Evolutionary conservation across 179 eudicot species (phyloP), one percentile per base, ranked within the genome.

Genomic region (Monotropa hypopitys): DNA sequence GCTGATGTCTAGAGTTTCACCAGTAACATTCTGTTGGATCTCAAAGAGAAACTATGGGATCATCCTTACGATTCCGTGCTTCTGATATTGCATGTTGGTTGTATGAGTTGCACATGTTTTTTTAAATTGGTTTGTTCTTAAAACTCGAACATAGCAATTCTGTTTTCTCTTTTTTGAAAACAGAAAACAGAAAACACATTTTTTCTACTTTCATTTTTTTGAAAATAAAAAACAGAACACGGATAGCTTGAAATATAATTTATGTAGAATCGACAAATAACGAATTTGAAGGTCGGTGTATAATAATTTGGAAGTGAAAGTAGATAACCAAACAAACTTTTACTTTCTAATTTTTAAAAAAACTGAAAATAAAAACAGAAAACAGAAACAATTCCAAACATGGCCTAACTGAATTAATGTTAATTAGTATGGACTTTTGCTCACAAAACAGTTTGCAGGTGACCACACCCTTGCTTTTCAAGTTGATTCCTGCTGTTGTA

Each of bases 381-480:
- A n/a, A n/a, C n/a, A n/a, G n/a, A n/a, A n/a, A n/a, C n/a, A n/a
- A n/a, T n/a, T n/a, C 38, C 43, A 56, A 42, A 38, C 35, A 46
- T 50, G 50, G 33, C 23, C 35, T 73, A 53, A n/a, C 35, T 62
- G 33, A 3, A 20, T 20, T 28, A 46, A 32, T 15, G 5, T 57
- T 20, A 62, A 13, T n/a, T 3, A 66, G 49, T 46, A 21, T 63
- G 1, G 57, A 76, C 35, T 7, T 46, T 28, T 65, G 45, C 59
- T 63, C 47, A 32, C 43, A 42, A 13, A 67, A 40, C 2, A 76
- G n/a, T 66, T 13, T 84, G 86, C 90, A 94, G 98, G 96, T 94
- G 75, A 94, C 98, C 2, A 92, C 96, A 6, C 98, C 98, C 6
- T 89, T 94, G 79, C 92, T 94, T 65, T 94, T 94, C 80, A 94